A percentile compares a stretch with the other conserved stretches of the same genome.
Evolutionary conservation across 345 rosid species (phyloP).

Genomic region (Salix brachista): DNA sequence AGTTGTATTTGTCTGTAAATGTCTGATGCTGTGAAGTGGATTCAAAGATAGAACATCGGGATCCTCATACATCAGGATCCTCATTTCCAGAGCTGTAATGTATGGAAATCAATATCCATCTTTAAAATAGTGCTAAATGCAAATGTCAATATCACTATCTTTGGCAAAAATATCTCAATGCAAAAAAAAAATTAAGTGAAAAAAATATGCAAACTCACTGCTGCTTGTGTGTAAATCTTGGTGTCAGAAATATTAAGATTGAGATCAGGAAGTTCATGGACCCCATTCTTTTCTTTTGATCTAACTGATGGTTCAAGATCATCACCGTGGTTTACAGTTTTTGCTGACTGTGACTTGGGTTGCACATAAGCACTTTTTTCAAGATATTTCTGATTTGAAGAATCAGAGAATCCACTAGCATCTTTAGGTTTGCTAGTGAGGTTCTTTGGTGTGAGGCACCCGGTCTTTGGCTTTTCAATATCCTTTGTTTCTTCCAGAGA

Average conservation of each 20-base stretch:
- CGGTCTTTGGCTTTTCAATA: conserved; percentile 49
- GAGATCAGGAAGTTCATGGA: conserved; percentile 43
- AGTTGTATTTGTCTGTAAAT: not conserved
- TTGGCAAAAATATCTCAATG: not conserved
- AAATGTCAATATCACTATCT: not conserved
- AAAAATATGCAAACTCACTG: conserved; percentile 33
- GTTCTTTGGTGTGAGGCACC: conserved; percentile 37
- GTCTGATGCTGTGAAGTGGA: not conserved
- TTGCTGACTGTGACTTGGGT: conserved; percentile 49
- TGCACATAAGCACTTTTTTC: conserved; percentile 47
- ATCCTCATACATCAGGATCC: not conserved
- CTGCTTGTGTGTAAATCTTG: conserved; percentile 36
- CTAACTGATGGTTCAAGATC: conserved; percentile 42
- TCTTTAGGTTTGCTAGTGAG: conserved; percentile 52
- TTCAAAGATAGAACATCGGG: not conserved
- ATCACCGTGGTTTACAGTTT: conserved; percentile 23
- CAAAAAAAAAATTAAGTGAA: not conserved
- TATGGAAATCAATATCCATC: not conserved
- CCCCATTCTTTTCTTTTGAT: conserved; percentile 51
- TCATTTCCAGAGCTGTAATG: not conserved
- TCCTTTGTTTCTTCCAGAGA: conserved; percentile 39
- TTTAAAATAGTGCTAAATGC: not conserved
- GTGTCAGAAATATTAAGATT: conserved; percentile 57
- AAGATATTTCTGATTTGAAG: conserved; percentile 40
- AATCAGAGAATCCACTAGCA: conserved; percentile 38